phyloP scores from a whole-genome alignment of 2,329 filamentous ascomycete species.

The Neonectria punicea region DNA sequence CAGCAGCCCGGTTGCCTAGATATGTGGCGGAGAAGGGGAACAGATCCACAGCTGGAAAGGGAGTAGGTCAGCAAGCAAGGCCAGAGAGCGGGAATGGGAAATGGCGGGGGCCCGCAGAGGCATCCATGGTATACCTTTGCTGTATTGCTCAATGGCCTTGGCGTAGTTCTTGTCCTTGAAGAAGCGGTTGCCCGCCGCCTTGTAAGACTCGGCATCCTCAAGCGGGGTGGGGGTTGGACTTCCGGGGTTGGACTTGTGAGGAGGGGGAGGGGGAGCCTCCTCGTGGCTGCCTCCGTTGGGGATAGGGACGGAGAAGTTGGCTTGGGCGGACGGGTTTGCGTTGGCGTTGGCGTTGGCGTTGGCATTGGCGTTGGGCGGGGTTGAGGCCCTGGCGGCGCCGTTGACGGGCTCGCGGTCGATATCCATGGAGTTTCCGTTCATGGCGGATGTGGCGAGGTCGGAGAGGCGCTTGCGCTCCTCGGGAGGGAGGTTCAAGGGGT shows the following conservation, averaged over 20 bases:
- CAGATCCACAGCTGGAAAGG: conserved; percentile 79
- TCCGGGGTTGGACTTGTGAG: conserved; percentile 73
- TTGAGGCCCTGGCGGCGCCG: conserved; percentile 54
- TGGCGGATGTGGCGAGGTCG: conserved; percentile 67
- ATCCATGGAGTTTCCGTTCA: conserved; percentile 78
- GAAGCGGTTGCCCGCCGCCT: conserved; percentile 92
- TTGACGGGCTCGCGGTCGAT: conserved; percentile 73
- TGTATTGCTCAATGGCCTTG: conserved; percentile 91
- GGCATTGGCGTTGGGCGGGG: conserved; percentile 55
- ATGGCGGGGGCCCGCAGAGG: conserved; percentile 3
- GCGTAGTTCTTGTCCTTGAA: conserved; percentile 95
- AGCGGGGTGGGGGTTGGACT: conserved; percentile 64
- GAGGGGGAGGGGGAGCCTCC: conserved; percentile 73
- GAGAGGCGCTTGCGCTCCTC: conserved; percentile 86
- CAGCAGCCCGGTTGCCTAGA: conserved; percentile 93
- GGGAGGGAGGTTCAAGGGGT: conserved; percentile 90
- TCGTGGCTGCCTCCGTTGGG: conserved; percentile 58
- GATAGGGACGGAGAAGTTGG: conserved; percentile 64
- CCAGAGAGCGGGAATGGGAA: neutral
- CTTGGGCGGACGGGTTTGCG: conserved; percentile 49
- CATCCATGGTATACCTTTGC: conserved; percentile 75
- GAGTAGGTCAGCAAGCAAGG: conserved; percentile 28
- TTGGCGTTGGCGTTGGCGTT: conserved; percentile 45
- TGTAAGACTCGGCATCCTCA: conserved; percentile 91
- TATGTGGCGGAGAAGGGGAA: conserved; percentile 89